Conservation (phyloP, 345 rosid genomes). For the Microcos paniculata region DNA sequence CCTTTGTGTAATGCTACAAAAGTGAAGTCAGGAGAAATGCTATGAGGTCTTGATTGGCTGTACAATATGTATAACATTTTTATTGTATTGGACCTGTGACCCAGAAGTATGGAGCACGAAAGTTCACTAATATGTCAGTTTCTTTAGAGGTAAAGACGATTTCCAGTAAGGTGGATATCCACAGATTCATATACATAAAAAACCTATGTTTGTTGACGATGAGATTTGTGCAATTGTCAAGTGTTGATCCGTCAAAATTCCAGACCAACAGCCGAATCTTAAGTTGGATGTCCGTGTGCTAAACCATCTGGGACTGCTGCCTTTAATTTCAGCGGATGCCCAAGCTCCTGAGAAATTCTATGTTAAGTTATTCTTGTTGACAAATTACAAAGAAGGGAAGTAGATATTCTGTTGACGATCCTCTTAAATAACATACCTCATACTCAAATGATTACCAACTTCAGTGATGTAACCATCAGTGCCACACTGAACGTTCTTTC, state of each 20-base stretch:
- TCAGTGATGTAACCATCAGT: constrained; percentile 32
- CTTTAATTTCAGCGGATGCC: constrained; percentile 49
- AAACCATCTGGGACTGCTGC: constrained; percentile 2
- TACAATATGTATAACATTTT: constrained; percentile 23
- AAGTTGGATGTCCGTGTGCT: neutral
- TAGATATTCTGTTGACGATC: neutral
- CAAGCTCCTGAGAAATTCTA: constrained; percentile 49
- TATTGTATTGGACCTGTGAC: neutral
- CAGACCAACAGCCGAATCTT: neutral
- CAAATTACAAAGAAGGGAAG: neutral
- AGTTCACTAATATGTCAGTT: neutral
- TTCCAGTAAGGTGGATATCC: constrained; percentile 14
- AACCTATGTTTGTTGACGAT: neutral
- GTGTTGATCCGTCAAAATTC: constrained; percentile 11
- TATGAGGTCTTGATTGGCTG: constrained; percentile 21
- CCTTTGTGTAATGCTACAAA: neutral
- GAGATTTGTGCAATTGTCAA: constrained; percentile 5
- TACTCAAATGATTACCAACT: constrained; percentile 36
- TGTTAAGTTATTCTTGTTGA: neutral
- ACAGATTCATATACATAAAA: constrained; percentile 17
- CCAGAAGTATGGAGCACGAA: neutral
- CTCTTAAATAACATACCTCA: constrained; percentile 37
- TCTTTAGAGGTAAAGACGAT: neutral
- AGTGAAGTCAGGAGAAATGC: neutral
- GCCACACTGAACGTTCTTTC: constrained; percentile 38